Conservation (phyloP, 352 stramenopile species). For the Phytopythium aichiense region DNA sequence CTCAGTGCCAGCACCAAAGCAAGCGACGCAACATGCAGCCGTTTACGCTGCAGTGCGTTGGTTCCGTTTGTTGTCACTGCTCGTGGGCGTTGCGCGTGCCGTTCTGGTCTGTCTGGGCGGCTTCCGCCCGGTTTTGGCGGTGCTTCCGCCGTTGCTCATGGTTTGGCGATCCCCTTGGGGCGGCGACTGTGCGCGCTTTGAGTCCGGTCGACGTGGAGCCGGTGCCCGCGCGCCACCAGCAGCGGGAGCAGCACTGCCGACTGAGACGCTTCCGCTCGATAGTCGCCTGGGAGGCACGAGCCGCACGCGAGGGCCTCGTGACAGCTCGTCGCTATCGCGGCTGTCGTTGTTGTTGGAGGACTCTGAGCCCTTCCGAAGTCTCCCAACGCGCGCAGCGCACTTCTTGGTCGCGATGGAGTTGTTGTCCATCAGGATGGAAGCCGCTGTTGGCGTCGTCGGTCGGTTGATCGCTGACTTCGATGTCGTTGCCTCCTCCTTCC, state of each 20-base stretch:
- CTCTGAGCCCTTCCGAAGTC: background rate
- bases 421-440: background rate
- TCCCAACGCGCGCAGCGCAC: background rate
- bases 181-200: background rate
- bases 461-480: background rate
- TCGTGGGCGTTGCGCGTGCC: background rate
- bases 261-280: background rate
- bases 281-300: background rate
- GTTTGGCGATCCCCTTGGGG: background rate
- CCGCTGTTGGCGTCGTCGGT: background rate
- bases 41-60: background rate
- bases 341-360: background rate
- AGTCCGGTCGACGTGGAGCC: background rate
- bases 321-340: background rate
- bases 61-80: background rate
- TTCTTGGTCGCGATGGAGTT: background rate
- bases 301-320: constrained; percentile 1
- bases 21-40: background rate
- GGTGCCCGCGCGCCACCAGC: too few species aligned
- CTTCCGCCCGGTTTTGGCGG: background rate
- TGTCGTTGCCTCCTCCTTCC: background rate
- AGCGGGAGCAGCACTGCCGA: background rate
- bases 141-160: background rate
- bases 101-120: background rate
- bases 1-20: too few species aligned